Evolutionary conservation across 768 basidiomycete genomes (phyloP).

Genomic region (Macrolepiota albuminosa): DNA sequence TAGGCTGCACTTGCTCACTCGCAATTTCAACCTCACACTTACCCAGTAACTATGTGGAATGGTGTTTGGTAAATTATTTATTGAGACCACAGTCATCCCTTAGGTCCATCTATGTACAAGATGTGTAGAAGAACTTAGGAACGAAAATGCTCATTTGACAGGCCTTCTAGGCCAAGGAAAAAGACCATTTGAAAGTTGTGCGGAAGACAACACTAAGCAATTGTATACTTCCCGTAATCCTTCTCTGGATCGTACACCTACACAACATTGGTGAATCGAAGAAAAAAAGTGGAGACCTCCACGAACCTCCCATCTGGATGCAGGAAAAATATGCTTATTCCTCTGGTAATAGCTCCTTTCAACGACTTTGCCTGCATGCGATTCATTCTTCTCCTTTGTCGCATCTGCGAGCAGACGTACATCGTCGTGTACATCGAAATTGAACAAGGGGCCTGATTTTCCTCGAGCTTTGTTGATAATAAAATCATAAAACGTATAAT

Average conservation of each 20-base stretch:
- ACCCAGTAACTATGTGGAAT: no score
- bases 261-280: neutral
- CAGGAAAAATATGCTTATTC: conserved; percentile 97
- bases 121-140: neutral
- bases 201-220: conserved; percentile 30
- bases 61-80: no score
- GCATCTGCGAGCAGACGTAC: conserved; percentile 93
- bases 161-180: neutral
- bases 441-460: conserved; percentile 96
- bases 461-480: conserved; percentile 98
- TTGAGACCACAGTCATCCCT: no score
- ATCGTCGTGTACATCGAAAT: conserved; percentile 99
- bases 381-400: conserved; percentile 96
- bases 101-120: no score
- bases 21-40: no score
- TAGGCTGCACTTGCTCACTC: no score
- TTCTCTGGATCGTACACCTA: conserved; percentile 94
- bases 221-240: conserved; percentile 89
- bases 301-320: conserved; percentile 91
- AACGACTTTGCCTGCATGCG: conserved; percentile 97
- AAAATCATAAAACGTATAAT: conserved; percentile 98
- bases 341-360: conserved; percentile 94
- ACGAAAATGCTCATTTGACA: neutral
- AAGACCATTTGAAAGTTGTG: neutral
- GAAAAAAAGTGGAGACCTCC: neutral